Percentiles rank a stretch among this genome's conserved stretches.
These are phyloP conservation scores for Diplodia seriata DNA, from an alignment of 2,329 filamentous ascomycete species.

Conservation along the genomic window DNA sequence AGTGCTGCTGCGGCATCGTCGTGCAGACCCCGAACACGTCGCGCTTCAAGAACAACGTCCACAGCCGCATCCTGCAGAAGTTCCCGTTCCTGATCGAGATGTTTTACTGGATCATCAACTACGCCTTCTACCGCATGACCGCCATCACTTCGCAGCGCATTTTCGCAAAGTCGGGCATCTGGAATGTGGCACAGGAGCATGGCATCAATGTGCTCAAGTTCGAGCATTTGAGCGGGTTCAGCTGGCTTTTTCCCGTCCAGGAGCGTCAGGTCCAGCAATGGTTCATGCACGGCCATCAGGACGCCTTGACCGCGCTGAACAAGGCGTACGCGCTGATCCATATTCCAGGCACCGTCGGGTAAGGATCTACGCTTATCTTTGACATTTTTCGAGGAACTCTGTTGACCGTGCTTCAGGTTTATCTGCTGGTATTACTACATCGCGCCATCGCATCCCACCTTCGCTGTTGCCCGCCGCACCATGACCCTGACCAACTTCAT, in stretches of 20 bases:
- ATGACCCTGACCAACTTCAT: constrained; percentile 61
- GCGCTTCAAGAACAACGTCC: constrained; percentile 65
- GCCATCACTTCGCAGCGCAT: constrained; percentile 59
- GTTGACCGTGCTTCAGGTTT: constrained; percentile 54
- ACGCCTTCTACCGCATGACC: constrained; percentile 68
- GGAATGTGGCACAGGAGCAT: constrained; percentile 63
- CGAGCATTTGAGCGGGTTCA: constrained; percentile 60
- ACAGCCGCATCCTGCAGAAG: constrained; percentile 69
- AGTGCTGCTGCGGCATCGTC: constrained; percentile 60
- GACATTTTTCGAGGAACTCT: not conserved
- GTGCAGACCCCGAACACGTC: constrained; percentile 65
- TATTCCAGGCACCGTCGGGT: constrained; percentile 67
- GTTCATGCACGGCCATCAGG: constrained; percentile 63
- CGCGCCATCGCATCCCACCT: constrained; percentile 58
- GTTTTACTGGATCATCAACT: constrained; percentile 75
- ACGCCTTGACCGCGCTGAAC: constrained; percentile 62
- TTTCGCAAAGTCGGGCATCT: constrained; percentile 61
- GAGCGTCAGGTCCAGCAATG: constrained; percentile 63
- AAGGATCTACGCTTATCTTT: constrained; percentile 36
- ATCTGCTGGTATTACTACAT: constrained; percentile 70
- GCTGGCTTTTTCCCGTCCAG: constrained; percentile 60
- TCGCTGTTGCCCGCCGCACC: constrained; percentile 53
- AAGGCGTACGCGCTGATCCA: constrained; percentile 66
- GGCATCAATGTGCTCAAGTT: constrained; percentile 62
- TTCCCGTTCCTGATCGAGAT: constrained; percentile 75